Evolutionary conservation across 2,329 filamentous ascomycete genomes (phyloP).

Genomic region (Phialophora macrospora): DNA sequence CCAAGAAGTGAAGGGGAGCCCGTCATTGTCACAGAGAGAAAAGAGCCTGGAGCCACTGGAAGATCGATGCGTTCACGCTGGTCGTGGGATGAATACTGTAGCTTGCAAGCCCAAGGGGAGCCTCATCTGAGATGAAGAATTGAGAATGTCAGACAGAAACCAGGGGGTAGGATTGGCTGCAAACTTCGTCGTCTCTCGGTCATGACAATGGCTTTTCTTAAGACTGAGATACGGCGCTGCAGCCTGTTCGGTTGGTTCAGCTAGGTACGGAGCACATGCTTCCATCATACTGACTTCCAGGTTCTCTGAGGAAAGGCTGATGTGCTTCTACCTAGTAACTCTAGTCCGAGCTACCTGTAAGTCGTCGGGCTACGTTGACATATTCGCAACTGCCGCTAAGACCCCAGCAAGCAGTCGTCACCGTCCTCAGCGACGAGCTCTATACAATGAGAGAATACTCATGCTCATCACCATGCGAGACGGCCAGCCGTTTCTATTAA

Average conservation of each 20-base stretch:
- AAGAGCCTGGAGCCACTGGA: not conserved
- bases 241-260: constrained; percentile 6
- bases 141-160: not conserved
- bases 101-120: not conserved
- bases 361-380: not conserved
- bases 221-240: not conserved
- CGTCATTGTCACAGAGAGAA: not conserved
- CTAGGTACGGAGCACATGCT: no score
- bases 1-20: not conserved
- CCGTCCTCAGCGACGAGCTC: not conserved
- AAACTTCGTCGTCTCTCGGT: not conserved
- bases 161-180: not conserved
- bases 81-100: not conserved
- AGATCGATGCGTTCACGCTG: not conserved
- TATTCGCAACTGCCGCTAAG: not conserved
- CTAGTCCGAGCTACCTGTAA: not conserved
- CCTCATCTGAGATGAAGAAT: not conserved
- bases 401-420: not conserved
- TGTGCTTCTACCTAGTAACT: not conserved
- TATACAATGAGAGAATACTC: not conserved
- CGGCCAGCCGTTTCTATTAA: not conserved
- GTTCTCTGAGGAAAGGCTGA: not conserved
- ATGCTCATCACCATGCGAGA: not conserved
- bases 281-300: not conserved
- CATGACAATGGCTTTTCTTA: not conserved